Evolutionary conservation across 768 basidiomycete genomes (phyloP).

Genomic region (Phlebiopsis gigantea): DNA sequence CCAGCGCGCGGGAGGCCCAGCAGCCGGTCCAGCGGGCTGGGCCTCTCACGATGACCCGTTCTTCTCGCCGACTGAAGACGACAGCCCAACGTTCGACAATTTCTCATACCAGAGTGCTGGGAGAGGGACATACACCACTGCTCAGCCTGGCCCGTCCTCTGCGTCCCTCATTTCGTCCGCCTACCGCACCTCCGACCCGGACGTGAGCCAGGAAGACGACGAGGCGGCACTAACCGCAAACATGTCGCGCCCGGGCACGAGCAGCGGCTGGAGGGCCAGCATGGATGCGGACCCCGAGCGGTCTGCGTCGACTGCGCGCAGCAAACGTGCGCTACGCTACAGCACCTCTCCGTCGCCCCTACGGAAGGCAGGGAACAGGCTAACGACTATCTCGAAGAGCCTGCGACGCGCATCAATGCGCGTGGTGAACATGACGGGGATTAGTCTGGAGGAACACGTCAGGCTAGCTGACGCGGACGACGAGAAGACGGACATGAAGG

Average conservation of each 20-base stretch:
- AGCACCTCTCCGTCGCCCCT: constrained; percentile 51
- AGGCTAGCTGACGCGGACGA: constrained; percentile 45
- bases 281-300: constrained; percentile 44
- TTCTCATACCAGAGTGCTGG: constrained; percentile 14
- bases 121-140: constrained; percentile 32
- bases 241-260: constrained; percentile 35
- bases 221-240: constrained; percentile 52
- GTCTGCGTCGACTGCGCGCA: constrained; percentile 31
- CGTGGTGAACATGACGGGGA: constrained; percentile 74
- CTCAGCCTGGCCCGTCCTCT: constrained; percentile 46
- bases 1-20: constrained; percentile 15
- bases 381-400: constrained; percentile 52
- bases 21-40: constrained; percentile 18
- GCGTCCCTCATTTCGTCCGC: constrained; percentile 42
- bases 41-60: constrained; percentile 43
- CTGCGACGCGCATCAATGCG: constrained; percentile 64
- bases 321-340: constrained; percentile 46
- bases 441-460: constrained; percentile 55
- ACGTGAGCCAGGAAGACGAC: constrained; percentile 51
- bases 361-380: constrained; percentile 52
- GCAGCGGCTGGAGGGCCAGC: constrained; percentile 24
- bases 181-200: constrained; percentile 29
- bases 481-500: constrained; percentile 12
- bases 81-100: constrained; percentile 28
- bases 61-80: constrained; percentile 35